Evolutionary conservation across 345 rosid species (phyloP), one percentile per base, ranked within the genome.

Genomic region (Citrus maxima): DNA sequence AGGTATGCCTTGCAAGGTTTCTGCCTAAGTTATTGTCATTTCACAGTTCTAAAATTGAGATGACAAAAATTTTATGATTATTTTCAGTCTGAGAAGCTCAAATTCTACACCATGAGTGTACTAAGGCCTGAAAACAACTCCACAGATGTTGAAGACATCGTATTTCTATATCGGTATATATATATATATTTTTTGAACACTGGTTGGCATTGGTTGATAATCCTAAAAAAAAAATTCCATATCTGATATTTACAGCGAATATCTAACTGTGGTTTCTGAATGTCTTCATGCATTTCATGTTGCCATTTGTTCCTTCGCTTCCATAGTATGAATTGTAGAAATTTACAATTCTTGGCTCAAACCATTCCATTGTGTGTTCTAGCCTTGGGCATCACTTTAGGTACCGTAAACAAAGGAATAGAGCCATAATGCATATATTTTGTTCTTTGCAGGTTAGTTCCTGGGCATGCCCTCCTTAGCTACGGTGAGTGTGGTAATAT

Each of bases 31-130:
- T 51, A 60, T 54, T 60, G 24, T 55, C 30, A n/a, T 64, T 54
- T 60, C 37, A 49, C 51, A 27, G 27, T 63, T 62, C 63, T 34
- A 25, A 25, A 70, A 67, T 35, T 54, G 28, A 54, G 51, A 4
- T 18, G 58, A 54, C 7, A 16, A 18, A 54, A 54, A 54, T 59
- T 21, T 80, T 65, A 67, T 72, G 8, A 69, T 30, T 61, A 35
- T 9, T 86, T 81, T 75, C 88, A 95, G 99, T 89, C 95, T 21
- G 90, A 92, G 88, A 90, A 81, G 86, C 84, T 95, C 67, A 90
- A 82, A 62, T 94, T 91, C 84, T 90, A 91, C 86, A 93, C 96
- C 70, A 95, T 95, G 98, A 93, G 99, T 72, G 92, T 95, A 87
- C 81, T 95, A 77, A 86, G 90, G 80, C 95, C 99, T 32, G 91